phyloP scores from a whole-genome alignment of 225 moss, liverwort and hornwort genomes.

The Pleurozium schreberi region DNA sequence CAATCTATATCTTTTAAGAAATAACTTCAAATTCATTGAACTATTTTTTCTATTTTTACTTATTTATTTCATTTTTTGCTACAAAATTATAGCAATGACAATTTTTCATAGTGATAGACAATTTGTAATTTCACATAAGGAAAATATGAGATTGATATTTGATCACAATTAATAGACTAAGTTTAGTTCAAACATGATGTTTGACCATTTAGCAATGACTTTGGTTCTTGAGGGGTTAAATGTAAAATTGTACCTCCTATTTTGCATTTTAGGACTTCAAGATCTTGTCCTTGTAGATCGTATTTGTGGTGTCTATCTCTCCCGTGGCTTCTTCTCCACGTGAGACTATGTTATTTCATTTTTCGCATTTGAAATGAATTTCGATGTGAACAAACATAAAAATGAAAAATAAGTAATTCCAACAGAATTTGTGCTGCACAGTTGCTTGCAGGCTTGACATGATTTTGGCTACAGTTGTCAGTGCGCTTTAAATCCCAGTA shows the following conservation, averaged over 20 bases:
- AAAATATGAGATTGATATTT: not conserved
- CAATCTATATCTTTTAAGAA: no score
- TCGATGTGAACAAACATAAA: not conserved
- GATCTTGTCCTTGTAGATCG: not conserved
- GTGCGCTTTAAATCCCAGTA: not conserved
- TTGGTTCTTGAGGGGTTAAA: no score
- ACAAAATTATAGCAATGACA: not conserved
- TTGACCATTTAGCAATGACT: not conserved
- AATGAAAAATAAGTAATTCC: not conserved
- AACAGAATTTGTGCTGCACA: not conserved
- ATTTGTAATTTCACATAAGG: not conserved
- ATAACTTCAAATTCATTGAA: not conserved
- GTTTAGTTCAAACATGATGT: not conserved
- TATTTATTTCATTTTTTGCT: not conserved
- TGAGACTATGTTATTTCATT: not conserved
- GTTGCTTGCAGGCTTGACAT: not conserved
- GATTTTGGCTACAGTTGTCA: not conserved
- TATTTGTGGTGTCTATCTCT: not conserved
- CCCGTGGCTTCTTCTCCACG: not conserved
- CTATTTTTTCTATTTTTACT: not conserved
- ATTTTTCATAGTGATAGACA: not conserved
- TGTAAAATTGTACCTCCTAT: not conserved
- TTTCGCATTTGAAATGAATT: not conserved
- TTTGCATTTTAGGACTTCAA: not conserved
- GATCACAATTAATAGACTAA: not conserved